Evolutionary conservation across 257 asterid species (phyloP), one percentile per base, ranked within the genome.

Genomic region (Lycium barbarum): DNA sequence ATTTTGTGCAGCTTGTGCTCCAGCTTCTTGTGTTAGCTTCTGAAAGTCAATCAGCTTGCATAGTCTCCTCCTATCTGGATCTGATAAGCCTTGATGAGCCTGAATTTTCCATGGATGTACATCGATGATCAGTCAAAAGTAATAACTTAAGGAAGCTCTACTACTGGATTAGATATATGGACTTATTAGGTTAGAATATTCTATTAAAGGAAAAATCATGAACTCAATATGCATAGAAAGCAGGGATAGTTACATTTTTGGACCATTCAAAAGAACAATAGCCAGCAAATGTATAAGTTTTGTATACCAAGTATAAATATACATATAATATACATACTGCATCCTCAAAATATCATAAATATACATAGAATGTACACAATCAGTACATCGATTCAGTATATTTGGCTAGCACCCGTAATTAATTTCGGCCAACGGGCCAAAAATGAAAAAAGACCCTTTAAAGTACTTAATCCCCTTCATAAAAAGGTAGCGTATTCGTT

Each of bases 1-100:
- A 84, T 95, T 96, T 88, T 95, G 98, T 18, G 99, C 99, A 9
- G 99, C 99, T 7, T 96, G 99, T 4, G 98, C 93, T 5, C 99
- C 98, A 0, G 98, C 97, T 90, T 96, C 98, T 71, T 90, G 97
- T 62, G 99, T 91, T 49, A 96, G 92, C 81, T 95, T 96, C 89
- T 96, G 98, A 70, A 95, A 95, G 86, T 96, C 98, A 2, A 96
- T 91, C 93, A 94, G 80, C 87, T 92, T 95, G 94, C 98, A 90
- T 17, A 96, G 93, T 86, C 89, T 93, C 86, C 92, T 93, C 91
- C 87, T 93, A 61, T 96, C 99, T 12, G 88, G 90, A 81, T 96
- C 99, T 81, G 97, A 83, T 87, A 96, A 87, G 18, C 90, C 89
- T 68, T 87, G 94, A 85, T 96, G 99, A 55, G 99, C 95, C 99